Conservation (phyloP, 1,139 yeast species). For the Hemisphaericaspora xylofermentans region DNA sequence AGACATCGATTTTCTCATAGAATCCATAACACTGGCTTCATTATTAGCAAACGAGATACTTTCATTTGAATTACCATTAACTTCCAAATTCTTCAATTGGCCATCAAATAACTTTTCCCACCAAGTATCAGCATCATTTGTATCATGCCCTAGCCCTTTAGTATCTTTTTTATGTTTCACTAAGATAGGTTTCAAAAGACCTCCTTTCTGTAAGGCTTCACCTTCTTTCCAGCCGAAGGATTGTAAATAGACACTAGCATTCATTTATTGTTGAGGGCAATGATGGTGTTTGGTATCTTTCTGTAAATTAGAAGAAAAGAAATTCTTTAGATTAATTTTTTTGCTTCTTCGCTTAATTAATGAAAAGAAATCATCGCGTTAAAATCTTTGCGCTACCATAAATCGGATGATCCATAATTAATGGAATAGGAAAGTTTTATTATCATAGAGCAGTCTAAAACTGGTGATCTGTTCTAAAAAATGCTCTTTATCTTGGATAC, state of each 20-base stretch:
- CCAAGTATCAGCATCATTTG: slow-evolving; percentile 82
- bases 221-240: slow-evolving; percentile 93
- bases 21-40: slow-evolving; percentile 35
- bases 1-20: slow-evolving; percentile 44
- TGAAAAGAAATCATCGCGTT: neutral
- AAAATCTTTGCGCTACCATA: neutral
- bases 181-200: slow-evolving; percentile 78
- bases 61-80: slow-evolving; percentile 32
- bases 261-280: slow-evolving; percentile 45
- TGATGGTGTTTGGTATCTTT: neutral
- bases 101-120: slow-evolving; percentile 97
- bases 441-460: no score
- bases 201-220: slow-evolving; percentile 76
- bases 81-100: slow-evolving; percentile 77
- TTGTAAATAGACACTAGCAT: slow-evolving; percentile 68
- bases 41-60: slow-evolving; percentile 41
- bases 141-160: slow-evolving; percentile 81
- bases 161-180: slow-evolving; percentile 89
- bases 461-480: no score
- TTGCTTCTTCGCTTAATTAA: neutral
- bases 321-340: neutral
- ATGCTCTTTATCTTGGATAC: no score
- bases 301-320: slow-evolving; percentile 1
- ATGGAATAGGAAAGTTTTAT: no score
- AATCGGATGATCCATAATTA: no score